Percentiles rank a stretch among this genome's conserved stretches.
Conservation (phyloP, 2,329 filamentous ascomycete species). For the Trematosphaeria pertusa region DNA sequence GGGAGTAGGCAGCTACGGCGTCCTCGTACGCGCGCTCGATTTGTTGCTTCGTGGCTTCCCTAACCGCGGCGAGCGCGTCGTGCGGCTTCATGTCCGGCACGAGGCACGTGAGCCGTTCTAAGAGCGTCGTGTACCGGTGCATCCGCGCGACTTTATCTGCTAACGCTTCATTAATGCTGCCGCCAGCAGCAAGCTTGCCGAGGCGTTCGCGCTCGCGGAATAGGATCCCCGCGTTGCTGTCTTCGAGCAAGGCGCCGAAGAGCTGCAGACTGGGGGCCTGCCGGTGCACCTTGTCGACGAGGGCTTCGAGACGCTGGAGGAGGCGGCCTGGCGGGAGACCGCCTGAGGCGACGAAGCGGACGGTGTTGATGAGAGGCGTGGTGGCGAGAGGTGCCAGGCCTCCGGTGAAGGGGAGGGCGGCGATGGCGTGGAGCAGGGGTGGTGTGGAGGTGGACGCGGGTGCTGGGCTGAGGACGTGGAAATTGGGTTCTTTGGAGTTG, state of each 20-base stretch:
- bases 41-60: slow-evolving; percentile 28
- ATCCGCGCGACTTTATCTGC: slow-evolving; percentile 37
- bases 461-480: slow-evolving; percentile 27
- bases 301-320: slow-evolving; percentile 42
- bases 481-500: slow-evolving; percentile 22
- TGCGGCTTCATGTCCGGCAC: slow-evolving; percentile 29
- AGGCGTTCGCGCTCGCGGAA: slow-evolving; percentile 40
- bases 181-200: slow-evolving; percentile 26
- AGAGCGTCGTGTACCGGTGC: slow-evolving; percentile 34
- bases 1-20: slow-evolving; percentile 20
- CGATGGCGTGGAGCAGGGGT: slow-evolving; percentile 34
- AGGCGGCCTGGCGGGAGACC: slow-evolving; percentile 36
- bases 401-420: slow-evolving; percentile 34
- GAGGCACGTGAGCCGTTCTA: slow-evolving; percentile 39
- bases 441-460: slow-evolving; percentile 20
- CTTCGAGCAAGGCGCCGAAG: slow-evolving; percentile 37
- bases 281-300: slow-evolving; percentile 43
- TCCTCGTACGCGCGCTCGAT: slow-evolving; percentile 30
- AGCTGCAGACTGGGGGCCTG: slow-evolving; percentile 32
- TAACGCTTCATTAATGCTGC: slow-evolving; percentile 20
- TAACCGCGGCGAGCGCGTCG: slow-evolving; percentile 26
- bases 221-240: slow-evolving; percentile 27
- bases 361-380: slow-evolving; percentile 27
- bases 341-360: slow-evolving; percentile 35
- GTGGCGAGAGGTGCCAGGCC: slow-evolving; percentile 36